Conservation (phyloP, 1,139 yeast genomes). For the Scheffersomyces titani region DNA sequence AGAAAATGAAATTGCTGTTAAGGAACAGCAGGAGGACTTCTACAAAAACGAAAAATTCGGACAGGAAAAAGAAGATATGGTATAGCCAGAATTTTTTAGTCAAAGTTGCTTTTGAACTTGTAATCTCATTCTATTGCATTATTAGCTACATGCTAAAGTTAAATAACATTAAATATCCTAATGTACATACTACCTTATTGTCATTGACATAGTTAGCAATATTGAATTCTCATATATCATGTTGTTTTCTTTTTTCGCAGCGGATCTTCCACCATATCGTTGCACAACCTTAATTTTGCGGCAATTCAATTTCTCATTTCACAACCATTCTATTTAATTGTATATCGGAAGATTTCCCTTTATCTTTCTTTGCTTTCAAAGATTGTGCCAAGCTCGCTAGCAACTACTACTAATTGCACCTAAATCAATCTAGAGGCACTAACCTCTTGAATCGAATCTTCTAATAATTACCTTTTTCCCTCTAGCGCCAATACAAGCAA, state of each 20-base stretch:
- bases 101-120: neutral
- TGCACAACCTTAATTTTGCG: neutral
- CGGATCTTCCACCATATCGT: neutral
- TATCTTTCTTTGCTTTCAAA: neutral
- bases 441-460: neutral
- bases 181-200: neutral
- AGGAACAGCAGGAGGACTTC: constrained; percentile 23
- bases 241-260: neutral
- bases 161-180: neutral
- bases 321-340: neutral
- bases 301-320: neutral
- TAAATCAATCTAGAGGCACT: neutral
- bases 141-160: neutral
- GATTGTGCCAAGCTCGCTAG: neutral
- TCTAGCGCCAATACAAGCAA: neutral
- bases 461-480: neutral
- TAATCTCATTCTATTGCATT: neutral
- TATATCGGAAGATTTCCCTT: neutral
- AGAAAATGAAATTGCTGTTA: constrained; percentile 17
- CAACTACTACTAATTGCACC: neutral
- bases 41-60: constrained; percentile 31
- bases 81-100: constrained; percentile 9
- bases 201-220: neutral
- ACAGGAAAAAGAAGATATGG: constrained; percentile 32
- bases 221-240: neutral